Conservation (phyloP, 1,284 basidiomycete genomes). For the Stereum hirsutum region DNA sequence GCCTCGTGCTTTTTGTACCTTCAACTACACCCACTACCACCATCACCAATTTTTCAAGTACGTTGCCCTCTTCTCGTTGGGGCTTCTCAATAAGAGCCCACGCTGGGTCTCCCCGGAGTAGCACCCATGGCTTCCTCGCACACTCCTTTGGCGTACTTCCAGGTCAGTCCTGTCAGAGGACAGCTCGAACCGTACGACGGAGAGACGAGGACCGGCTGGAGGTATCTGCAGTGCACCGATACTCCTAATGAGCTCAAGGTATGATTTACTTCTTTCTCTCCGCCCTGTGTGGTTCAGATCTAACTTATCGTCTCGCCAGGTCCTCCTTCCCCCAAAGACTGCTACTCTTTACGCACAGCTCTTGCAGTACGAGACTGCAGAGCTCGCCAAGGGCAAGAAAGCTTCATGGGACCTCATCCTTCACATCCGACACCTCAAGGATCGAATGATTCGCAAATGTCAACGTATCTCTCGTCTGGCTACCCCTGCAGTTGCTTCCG, state of each 20-base stretch:
- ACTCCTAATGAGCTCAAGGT: conserved; percentile 67
- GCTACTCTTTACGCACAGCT: conserved; percentile 58
- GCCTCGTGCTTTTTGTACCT: neutral
- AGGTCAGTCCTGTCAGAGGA: conserved; percentile 57
- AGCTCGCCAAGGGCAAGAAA: conserved; percentile 43
- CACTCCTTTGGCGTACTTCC: conserved; percentile 39
- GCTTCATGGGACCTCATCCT: conserved; percentile 58
- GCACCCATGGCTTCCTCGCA: conserved; percentile 16
- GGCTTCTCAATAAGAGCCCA: neutral
- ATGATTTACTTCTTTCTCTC: conserved; percentile 31
- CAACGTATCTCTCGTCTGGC: conserved; percentile 41
- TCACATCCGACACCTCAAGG: conserved; percentile 66
- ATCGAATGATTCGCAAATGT: conserved; percentile 72
- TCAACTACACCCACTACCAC: neutral
- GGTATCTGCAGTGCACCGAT: conserved; percentile 66
- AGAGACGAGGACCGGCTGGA: conserved; percentile 45
- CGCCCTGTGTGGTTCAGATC: conserved; percentile 56
- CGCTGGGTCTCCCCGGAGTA: neutral
- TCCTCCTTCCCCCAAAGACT: conserved; percentile 62
- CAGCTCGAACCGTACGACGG: conserved; percentile 58
- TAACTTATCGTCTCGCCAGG: conserved; percentile 54
- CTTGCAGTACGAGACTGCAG: conserved; percentile 46
- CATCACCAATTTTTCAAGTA: conserved; percentile 1
- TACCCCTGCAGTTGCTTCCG: conserved; percentile 22
- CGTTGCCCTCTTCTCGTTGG: neutral